Evolutionary conservation across 2,329 filamentous ascomycete genomes (phyloP), one percentile per base, ranked within the genome.

Genomic region (Nemania sp.): DNA sequence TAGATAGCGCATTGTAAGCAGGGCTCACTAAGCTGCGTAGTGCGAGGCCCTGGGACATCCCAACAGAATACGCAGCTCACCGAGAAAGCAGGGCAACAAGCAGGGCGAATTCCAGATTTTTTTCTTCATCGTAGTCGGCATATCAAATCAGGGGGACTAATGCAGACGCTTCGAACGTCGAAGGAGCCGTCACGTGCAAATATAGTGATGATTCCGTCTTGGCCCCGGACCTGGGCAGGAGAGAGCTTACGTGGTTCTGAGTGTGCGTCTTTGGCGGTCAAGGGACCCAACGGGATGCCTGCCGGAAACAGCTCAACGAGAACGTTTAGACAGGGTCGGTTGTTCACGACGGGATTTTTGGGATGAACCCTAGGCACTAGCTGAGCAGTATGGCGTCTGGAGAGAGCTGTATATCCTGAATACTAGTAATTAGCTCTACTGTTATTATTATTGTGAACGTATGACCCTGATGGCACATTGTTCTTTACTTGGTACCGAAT

Each of bases 181-280:
- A 27, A 27, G 15, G n/a, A 54, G 38, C 20, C 41, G 29, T 22
- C 24, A 56, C 6, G 18, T 26, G 7, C 5, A 26, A 54, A 62
- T 6, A 20, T 13, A 43, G 26, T 29, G 27, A 43, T 45, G 41
- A 45, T 18, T 43, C 47, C 43, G 51, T 35, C 51, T 53, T 26
- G 53, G 26, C 38, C 18, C 22, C 20, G 10, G 27, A 54, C 26
- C 11, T 62, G 29, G 29, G 29, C 29, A 45, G 27, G 29, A 43
- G 29, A 43, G 49, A 29, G 59, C 59, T 67, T 57, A 67, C 64
- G 64, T 58, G 27, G 59, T 58, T 54, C 10, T 13, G 29, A 20
- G 29, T 27, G 38, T 20, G 41, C 20, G 35, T 53, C 32, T 62
- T 35, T 20, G 57, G 32, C 32, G 49, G 47, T 43, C 24, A 53